phyloP scores from a whole-genome alignment of 371 early-diverging fungal genomes.

The Furculomyces boomerangus region DNA sequence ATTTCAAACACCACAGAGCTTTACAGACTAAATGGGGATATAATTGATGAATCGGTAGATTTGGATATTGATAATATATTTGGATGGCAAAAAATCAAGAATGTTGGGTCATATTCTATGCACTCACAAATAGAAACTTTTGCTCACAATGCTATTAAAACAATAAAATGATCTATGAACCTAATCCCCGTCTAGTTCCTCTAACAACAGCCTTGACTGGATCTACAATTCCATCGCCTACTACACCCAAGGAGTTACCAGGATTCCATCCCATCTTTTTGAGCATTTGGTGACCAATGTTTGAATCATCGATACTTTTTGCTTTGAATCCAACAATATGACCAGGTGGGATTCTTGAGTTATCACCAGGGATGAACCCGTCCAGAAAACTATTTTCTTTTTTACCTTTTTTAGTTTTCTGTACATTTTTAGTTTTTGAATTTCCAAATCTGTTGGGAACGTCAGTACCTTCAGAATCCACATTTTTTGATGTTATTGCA shows the following conservation, averaged over 20 bases:
- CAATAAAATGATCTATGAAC: constrained; percentile 21
- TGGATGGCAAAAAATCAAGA: neutral
- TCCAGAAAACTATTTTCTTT: too few species aligned
- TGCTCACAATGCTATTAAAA: neutral
- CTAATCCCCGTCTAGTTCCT: constrained; percentile 53
- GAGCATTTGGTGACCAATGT: constrained; percentile 65
- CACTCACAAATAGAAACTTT: neutral
- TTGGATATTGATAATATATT: neutral
- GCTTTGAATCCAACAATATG: too few species aligned
- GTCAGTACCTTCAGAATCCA: neutral
- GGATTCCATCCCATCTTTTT: constrained; percentile 67
- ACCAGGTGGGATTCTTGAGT: too few species aligned
- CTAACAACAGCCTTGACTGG: constrained; percentile 77
- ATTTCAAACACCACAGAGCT: neutral
- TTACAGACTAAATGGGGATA: neutral
- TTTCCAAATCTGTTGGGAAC: neutral
- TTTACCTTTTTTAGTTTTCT: too few species aligned
- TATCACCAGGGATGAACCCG: too few species aligned
- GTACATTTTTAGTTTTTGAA: too few species aligned
- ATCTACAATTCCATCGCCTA: constrained; percentile 54
- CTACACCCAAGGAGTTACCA: constrained; percentile 63
- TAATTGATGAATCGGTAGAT: neutral
- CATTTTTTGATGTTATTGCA: neutral
- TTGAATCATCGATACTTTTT: constrained; percentile 38
- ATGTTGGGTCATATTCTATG: neutral